These are phyloP conservation scores for Pythium coloratum DNA, from an alignment of 352 stramenopile genomes.

Conservation along the genomic window DNA sequence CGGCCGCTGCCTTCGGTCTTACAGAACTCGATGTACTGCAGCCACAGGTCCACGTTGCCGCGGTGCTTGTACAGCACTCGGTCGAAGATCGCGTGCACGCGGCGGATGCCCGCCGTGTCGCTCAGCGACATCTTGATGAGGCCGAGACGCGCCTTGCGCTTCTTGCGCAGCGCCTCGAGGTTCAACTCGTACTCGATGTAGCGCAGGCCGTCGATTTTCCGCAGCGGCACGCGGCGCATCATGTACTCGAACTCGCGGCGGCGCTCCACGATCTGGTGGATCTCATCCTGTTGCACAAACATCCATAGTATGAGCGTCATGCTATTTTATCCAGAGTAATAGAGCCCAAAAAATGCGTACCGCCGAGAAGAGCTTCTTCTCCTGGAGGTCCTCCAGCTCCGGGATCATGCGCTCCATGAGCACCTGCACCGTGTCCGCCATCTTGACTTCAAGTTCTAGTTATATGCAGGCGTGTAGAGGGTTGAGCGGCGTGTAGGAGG, in stretches of 20 bases:
- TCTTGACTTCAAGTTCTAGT: slow-evolving; percentile 34
- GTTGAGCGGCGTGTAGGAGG: background rate
- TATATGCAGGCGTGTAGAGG: background rate
- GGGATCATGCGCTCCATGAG: slow-evolving; percentile 94
- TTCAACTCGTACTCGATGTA: slow-evolving; percentile 95
- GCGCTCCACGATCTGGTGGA: slow-evolving; percentile 89
- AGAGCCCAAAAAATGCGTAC: slow-evolving; percentile 5
- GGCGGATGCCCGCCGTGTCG: slow-evolving; percentile 67
- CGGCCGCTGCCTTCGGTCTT: slow-evolving; percentile 69
- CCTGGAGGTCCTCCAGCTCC: slow-evolving; percentile 92
- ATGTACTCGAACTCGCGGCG: slow-evolving; percentile 92
- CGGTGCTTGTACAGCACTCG: slow-evolving; percentile 86
- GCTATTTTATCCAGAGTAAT: background rate
- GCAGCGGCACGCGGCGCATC: slow-evolving; percentile 84
- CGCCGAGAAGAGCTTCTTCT: slow-evolving; percentile 81
- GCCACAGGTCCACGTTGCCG: slow-evolving; percentile 88
- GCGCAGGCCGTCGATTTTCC: slow-evolving; percentile 91
- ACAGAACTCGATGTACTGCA: slow-evolving; percentile 90
- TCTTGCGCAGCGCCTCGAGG: slow-evolving; percentile 84
- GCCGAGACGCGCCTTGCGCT: slow-evolving; percentile 72
- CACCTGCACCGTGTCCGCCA: slow-evolving; percentile 93
- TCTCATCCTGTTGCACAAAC: slow-evolving; percentile 53
- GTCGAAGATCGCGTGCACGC: slow-evolving; percentile 87
- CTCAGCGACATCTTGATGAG: slow-evolving; percentile 71
- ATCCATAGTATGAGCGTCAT: background rate